Percentiles rank a stretch among this genome's conserved stretches.
Conservation (phyloP, 805 yeast genomes). For the Candida pseudofarinosa region DNA sequence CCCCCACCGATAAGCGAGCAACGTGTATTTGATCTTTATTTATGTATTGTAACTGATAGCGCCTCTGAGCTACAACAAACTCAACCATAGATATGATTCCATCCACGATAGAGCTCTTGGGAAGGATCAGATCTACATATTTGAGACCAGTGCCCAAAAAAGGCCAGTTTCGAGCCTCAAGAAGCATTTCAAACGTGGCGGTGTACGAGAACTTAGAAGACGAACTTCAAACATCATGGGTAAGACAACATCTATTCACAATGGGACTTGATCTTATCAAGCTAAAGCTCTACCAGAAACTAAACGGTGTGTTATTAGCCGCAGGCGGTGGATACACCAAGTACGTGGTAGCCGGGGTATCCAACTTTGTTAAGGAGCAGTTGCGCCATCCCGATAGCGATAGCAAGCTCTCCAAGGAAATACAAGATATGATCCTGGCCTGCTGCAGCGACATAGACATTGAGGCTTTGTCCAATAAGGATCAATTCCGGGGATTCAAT, state of each 20-base stretch:
- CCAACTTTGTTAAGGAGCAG: slow-evolving; percentile 28
- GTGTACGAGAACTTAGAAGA: slow-evolving; percentile 1
- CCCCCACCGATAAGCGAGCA: not conserved
- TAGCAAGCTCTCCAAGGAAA: slow-evolving; percentile 12
- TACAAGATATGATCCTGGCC: slow-evolving; percentile 19
- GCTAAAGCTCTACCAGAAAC: slow-evolving; percentile 29
- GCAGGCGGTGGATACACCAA: slow-evolving; percentile 33
- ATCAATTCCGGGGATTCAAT: not conserved
- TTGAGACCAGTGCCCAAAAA: not conserved
- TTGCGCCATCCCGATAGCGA: slow-evolving; percentile 12
- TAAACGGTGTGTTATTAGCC: slow-evolving; percentile 20
- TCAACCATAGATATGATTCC: not conserved
- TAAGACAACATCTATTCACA: slow-evolving; percentile 28
- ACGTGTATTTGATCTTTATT: not conserved
- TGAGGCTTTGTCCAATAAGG: not conserved
- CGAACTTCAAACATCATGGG: slow-evolving; percentile 19
- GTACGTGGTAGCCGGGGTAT: slow-evolving; percentile 28
- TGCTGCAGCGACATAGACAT: slow-evolving; percentile 7
- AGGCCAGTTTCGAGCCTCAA: not conserved
- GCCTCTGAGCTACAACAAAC: not conserved
- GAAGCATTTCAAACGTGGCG: not conserved
- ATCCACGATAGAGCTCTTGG: not conserved
- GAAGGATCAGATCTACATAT: not conserved
- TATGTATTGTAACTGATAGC: not conserved
- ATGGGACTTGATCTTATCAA: slow-evolving; percentile 33